A percentile compares a stretch with the other conserved stretches of the same genome.
Conservation (phyloP, 306 rosid species). For the Ochetophila trinervis region DNA sequence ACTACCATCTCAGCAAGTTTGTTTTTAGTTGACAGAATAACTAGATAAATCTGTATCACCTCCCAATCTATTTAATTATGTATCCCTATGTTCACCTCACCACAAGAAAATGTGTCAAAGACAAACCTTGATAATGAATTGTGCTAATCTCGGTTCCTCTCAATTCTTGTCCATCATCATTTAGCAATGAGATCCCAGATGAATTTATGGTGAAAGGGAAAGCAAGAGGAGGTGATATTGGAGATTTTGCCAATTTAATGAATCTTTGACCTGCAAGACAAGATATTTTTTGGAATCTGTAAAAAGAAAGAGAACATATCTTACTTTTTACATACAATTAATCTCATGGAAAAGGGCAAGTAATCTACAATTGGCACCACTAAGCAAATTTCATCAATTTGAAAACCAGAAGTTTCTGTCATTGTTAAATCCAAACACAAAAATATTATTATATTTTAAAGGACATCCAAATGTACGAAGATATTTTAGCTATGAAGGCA, state of each 20-base stretch:
- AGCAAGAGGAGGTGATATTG: conserved; percentile 76
- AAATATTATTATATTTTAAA: too few species aligned
- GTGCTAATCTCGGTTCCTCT: conserved; percentile 61
- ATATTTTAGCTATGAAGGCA: too few species aligned
- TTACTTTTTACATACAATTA: neutral
- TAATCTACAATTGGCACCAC: neutral
- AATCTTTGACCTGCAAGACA: conserved; percentile 64
- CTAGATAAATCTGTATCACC: neutral
- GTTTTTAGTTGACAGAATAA: neutral
- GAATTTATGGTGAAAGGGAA: conserved; percentile 69
- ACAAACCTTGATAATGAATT: conserved; percentile 82
- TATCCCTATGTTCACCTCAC: conserved; percentile 16
- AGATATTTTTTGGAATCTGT: conserved; percentile 18
- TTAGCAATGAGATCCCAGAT: conserved; percentile 62
- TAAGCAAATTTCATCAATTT: too few species aligned
- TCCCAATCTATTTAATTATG: neutral
- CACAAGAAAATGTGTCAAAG: conserved; percentile 20
- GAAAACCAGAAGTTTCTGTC: too few species aligned
- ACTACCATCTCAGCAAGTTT: neutral
- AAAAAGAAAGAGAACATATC: neutral
- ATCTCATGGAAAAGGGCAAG: too few species aligned
- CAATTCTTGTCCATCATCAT: conserved; percentile 60
- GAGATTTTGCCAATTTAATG: conserved; percentile 84
- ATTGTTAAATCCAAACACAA: too few species aligned
- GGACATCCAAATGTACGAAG: too few species aligned